A percentile compares a stretch with the other conserved stretches of the same genome.
Conservation (phyloP, 2,329 filamentous ascomycete species). For the Balansia obtecta region DNA sequence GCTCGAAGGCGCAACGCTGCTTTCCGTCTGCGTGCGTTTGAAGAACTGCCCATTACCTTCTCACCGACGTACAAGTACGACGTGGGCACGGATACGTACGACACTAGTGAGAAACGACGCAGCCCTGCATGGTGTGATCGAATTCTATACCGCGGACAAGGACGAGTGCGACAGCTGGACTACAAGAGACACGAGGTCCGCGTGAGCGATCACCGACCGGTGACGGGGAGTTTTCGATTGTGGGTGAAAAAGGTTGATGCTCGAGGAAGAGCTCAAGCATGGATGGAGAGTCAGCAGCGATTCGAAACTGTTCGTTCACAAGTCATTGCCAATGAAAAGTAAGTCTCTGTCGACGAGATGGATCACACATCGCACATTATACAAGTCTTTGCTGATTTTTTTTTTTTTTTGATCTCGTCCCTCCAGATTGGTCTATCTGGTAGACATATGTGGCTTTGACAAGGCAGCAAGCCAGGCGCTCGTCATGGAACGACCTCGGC, state of each 20-base stretch:
- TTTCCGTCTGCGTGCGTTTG: constrained; percentile 79
- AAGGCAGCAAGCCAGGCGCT: constrained; percentile 34
- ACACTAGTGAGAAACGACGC: constrained; percentile 87
- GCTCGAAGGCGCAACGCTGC: constrained; percentile 80
- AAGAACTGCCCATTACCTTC: constrained; percentile 84
- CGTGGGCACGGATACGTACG: constrained; percentile 86
- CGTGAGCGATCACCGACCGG: constrained; percentile 85
- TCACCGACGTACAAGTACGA: constrained; percentile 98
- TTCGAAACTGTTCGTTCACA: constrained; percentile 61
- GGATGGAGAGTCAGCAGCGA: constrained; percentile 61
- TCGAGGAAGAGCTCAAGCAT: constrained; percentile 49
- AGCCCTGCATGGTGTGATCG: constrained; percentile 96
- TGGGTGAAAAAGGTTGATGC: constrained; percentile 71
- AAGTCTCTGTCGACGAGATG: constrained; percentile 21
- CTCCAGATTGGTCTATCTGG: constrained; percentile 37
- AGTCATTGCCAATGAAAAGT: constrained; percentile 67
- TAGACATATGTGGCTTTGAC: constrained; percentile 40
- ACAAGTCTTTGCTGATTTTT: neutral
- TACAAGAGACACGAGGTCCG: constrained; percentile 83
- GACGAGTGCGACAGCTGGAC: constrained; percentile 74
- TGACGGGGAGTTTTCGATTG: constrained; percentile 73
- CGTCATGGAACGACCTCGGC: constrained; percentile 27
- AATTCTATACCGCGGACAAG: constrained; percentile 71
- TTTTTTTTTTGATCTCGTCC: neutral
- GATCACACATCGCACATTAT: neutral